These are phyloP conservation scores for Rhizopogon vinicolor DNA, from an alignment of 768 basidiomycete genomes.

Conservation along the genomic window DNA sequence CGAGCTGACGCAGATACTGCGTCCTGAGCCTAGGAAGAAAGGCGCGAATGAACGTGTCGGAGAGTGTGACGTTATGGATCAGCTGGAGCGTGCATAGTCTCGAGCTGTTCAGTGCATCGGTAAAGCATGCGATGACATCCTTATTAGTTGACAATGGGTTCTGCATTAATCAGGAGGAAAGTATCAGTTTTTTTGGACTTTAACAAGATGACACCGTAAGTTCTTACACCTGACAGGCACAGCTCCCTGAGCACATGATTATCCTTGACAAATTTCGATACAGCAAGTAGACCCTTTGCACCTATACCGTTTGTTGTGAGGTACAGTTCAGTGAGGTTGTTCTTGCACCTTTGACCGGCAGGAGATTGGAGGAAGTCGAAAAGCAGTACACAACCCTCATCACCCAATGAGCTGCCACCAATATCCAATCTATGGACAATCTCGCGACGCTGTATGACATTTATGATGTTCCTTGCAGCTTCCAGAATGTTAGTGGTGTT, in stretches of 20 bases:
- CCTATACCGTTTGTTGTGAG: slow-evolving; percentile 56
- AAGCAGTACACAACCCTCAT: slow-evolving; percentile 51
- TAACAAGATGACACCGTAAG: not conserved
- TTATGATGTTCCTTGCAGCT: slow-evolving; percentile 49
- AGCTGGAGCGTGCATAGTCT: slow-evolving; percentile 46
- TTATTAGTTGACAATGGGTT: slow-evolving; percentile 38
- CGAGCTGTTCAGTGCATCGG: slow-evolving; percentile 51
- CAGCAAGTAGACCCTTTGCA: slow-evolving; percentile 48
- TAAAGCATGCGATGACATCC: slow-evolving; percentile 33
- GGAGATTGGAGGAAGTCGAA: slow-evolving; percentile 51
- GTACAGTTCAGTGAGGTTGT: slow-evolving; percentile 45
- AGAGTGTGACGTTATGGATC: slow-evolving; percentile 43
- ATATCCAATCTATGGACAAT: slow-evolving; percentile 49
- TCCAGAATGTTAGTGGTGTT: slow-evolving; percentile 15
- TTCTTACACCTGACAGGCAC: slow-evolving; percentile 53
- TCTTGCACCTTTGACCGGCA: slow-evolving; percentile 36
- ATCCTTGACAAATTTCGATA: slow-evolving; percentile 44
- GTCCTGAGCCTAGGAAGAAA: slow-evolving; percentile 51
- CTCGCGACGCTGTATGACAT: slow-evolving; percentile 39
- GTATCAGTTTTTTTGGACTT: not conserved
- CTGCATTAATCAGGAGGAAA: slow-evolving; percentile 25
- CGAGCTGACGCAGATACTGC: slow-evolving; percentile 46
- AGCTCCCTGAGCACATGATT: slow-evolving; percentile 45
- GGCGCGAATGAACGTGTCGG: slow-evolving; percentile 41
- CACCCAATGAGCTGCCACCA: slow-evolving; percentile 51